Percentiles rank a stretch among this genome's conserved stretches.
These are phyloP conservation scores for Pseudocercospora pini-densiflorae DNA, from an alignment of 2,329 filamentous ascomycete species.

Conservation along the genomic window DNA sequence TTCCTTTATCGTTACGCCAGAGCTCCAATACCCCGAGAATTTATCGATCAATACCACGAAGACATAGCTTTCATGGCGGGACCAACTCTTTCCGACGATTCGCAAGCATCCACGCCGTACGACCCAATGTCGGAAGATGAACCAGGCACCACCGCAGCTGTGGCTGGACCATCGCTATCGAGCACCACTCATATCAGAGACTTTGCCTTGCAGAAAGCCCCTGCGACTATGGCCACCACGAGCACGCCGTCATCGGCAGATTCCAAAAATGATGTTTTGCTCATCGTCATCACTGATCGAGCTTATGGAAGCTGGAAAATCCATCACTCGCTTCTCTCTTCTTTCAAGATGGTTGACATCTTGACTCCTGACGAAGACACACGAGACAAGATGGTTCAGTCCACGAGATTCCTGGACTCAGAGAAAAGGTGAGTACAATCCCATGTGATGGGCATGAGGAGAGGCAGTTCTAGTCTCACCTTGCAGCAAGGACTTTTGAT, in stretches of 20 bases:
- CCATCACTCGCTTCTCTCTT: not conserved
- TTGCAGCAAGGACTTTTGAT: not conserved
- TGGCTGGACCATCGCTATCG: not conserved
- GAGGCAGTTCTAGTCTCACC: not conserved
- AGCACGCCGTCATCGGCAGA: not conserved
- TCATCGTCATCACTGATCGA: not conserved
- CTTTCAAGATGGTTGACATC: not conserved
- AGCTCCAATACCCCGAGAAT: not conserved
- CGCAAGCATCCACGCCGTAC: not conserved
- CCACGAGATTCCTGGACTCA: not conserved
- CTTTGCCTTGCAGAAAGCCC: not conserved
- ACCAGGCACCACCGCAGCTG: not conserved
- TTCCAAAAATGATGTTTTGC: not conserved
- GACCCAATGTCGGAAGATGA: not conserved
- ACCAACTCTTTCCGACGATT: not conserved
- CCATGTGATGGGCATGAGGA: not conserved
- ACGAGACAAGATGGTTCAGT: not conserved
- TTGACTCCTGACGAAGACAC: not conserved
- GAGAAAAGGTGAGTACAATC: not conserved
- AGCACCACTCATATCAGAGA: not conserved
- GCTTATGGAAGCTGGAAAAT: slow-evolving; percentile 3
- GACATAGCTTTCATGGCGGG: not conserved
- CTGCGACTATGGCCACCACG: not conserved
- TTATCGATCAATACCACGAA: not conserved
- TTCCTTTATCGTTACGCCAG: not conserved